Evolutionary conservation across 2,329 filamentous ascomycete species (phyloP), one percentile per base, ranked within the genome.

Genomic region (Ceratocystiopsis minuta): DNA sequence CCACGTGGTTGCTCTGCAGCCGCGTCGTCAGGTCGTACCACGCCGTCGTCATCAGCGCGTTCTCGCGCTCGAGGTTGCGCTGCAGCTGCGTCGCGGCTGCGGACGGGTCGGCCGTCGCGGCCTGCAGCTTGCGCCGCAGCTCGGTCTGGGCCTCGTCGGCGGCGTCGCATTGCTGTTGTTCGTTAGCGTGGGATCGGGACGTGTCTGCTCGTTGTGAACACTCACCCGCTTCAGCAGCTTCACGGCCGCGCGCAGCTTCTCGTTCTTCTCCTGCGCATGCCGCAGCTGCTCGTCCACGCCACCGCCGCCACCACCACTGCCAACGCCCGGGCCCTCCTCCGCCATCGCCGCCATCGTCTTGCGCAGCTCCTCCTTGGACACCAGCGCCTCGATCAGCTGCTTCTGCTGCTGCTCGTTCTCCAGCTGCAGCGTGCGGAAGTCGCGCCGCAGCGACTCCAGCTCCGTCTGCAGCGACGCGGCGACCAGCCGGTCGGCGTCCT

Each of bases 21-120:
- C 84, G 69, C 54, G 70, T 78, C 20, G 78, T 77, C 52, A 90
- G 70, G 57, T 88, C 82, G 60, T 87, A 87, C 82, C 82, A 92
- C 2, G 84, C 84, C n/a, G 77, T 80, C 20, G 78, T 67, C 52
- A 92, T 84, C 54, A 90, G 68, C 34, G 70, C 70, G 56, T 84
- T 85, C 58, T 92, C 84, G 51, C 80, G 73, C 56, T 80, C 72
- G 45, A 92, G 69, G 51, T 78, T 81, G 49, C 75, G 73, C 53
- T 82, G 70, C 40, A 65, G 61, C 53, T 70, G 62, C 63, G 70
- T 72, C 52, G 70, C 65, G 41, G 63, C 64, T 37, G 65, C 62
- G 38, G 67, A 68, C 38, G 63, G 63, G 44, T 69, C 64, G 13
- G 65, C 61, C 33, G 24, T 28, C 9, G 24, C 24, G 5, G 64